Conservation (phyloP, 169 alveolate species). For the Eimeria praecox region DNA sequence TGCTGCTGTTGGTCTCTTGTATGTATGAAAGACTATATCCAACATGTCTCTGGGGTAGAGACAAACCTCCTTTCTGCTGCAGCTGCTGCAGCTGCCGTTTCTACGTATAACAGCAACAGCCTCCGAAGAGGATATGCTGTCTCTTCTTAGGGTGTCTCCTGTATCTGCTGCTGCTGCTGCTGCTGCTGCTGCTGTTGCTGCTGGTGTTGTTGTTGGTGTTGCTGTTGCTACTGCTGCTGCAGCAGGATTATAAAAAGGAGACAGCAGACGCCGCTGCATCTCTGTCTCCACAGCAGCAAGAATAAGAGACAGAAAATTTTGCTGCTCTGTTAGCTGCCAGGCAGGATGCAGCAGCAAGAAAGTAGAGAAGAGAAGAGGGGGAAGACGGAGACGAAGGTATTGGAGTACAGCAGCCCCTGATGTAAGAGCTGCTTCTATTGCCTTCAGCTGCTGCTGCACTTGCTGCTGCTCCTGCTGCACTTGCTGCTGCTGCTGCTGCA, state of each 20-base stretch:
- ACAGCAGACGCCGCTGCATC: constrained; percentile 16
- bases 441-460: constrained; percentile 15
- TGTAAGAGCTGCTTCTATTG: neutral
- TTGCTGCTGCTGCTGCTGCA: constrained; percentile 46
- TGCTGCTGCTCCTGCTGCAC: constrained; percentile 45
- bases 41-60: neutral
- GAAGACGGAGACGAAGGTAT: constrained; percentile 2
- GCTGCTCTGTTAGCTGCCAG: constrained; percentile 55
- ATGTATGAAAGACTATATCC: neutral
- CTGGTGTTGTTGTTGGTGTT: neutral
- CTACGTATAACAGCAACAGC: neutral
- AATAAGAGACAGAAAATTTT: neutral
- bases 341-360: constrained; percentile 33
- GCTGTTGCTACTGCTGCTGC: constrained; percentile 15
- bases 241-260: neutral
- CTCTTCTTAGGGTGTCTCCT: neutral
- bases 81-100: constrained; percentile 39
- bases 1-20: constrained; percentile 18
- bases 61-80: constrained; percentile 1
- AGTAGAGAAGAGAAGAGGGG: neutral
- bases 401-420: constrained; percentile 38
- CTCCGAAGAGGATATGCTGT: neutral
- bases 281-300: constrained; percentile 28
- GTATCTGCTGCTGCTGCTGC: constrained; percentile 18
- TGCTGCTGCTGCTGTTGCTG: neutral